Evolutionary conservation across 805 yeast species (phyloP).

Genomic region (Cephaloascus fragrans): DNA sequence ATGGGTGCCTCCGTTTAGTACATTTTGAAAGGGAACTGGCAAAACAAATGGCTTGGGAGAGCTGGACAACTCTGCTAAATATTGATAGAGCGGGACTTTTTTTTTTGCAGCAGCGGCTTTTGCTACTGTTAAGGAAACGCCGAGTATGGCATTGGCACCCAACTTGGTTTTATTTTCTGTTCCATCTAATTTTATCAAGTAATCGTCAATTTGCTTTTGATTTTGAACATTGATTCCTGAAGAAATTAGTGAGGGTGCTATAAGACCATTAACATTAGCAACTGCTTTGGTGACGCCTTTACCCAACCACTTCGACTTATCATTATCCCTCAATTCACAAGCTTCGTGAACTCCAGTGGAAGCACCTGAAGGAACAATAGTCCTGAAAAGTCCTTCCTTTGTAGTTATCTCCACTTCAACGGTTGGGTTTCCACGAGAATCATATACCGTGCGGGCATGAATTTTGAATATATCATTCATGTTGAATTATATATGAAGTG

Average conservation of each 20-base stretch:
- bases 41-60: conserved; percentile 6
- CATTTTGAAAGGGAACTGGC: conserved; percentile 15
- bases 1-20: conserved; percentile 14
- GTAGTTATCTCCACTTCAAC: conserved; percentile 12
- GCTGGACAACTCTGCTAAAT: conserved; percentile 10
- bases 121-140: conserved; percentile 13
- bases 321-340: conserved; percentile 13
- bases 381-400: conserved; percentile 10
- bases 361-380: conserved; percentile 15
- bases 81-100: conserved; percentile 10
- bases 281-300: conserved; percentile 14
- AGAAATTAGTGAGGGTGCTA: conserved; percentile 11
- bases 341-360: conserved; percentile 15
- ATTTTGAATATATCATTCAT: too few species aligned
- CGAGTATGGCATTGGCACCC: conserved; percentile 15
- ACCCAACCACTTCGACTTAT: conserved; percentile 12
- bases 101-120: conserved; percentile 13
- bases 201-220: conserved; percentile 9
- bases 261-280: conserved; percentile 9
- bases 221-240: conserved; percentile 6
- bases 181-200: conserved; percentile 9
- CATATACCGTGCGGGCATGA: conserved; percentile 11
- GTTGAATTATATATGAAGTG: too few species aligned
- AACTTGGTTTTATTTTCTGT: conserved; percentile 11
- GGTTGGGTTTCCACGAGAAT: conserved; percentile 16